phyloP scores from a whole-genome alignment of 257 asterid species.

The Coffea eugenioides region DNA sequence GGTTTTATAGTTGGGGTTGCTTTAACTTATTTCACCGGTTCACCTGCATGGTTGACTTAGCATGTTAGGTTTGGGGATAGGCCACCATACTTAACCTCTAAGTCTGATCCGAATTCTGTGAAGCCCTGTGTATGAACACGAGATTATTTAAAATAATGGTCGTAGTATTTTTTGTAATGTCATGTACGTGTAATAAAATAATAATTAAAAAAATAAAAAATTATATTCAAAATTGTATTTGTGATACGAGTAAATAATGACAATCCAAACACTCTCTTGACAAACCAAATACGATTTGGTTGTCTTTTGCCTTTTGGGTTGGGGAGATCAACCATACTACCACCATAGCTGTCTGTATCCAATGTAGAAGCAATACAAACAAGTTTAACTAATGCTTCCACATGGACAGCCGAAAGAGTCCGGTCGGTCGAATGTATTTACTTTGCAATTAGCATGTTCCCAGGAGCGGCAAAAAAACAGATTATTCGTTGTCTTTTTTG shows the following conservation, averaged over 20 bases:
- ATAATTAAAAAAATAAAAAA: no score
- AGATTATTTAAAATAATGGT: no score
- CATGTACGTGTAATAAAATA: no score
- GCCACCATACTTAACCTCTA: conserved; percentile 20
- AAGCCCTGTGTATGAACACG: neutral
- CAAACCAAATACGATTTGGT: no score
- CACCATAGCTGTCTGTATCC: no score
- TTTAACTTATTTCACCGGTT: conserved; percentile 8
- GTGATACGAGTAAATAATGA: no score
- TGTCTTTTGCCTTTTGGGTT: no score
- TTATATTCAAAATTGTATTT: no score
- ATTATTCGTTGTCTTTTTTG: neutral
- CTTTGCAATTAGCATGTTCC: neutral
- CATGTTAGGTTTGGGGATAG: conserved; percentile 7
- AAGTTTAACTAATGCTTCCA: neutral
- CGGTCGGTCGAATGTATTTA: conserved; percentile 1
- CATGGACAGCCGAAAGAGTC: neutral
- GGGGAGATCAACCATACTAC: no score
- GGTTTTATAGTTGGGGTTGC: conserved; percentile 20
- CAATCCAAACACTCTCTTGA: no score
- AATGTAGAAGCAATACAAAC: neutral
- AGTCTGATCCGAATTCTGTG: neutral
- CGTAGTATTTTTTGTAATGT: no score
- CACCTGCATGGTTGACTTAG: conserved; percentile 28
- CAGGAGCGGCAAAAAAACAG: neutral